Percentiles rank a stretch among this genome's conserved stretches.
These are phyloP conservation scores for Tolypocladium nubicola DNA, from an alignment of 2,329 filamentous ascomycete species.

Conservation along the genomic window DNA sequence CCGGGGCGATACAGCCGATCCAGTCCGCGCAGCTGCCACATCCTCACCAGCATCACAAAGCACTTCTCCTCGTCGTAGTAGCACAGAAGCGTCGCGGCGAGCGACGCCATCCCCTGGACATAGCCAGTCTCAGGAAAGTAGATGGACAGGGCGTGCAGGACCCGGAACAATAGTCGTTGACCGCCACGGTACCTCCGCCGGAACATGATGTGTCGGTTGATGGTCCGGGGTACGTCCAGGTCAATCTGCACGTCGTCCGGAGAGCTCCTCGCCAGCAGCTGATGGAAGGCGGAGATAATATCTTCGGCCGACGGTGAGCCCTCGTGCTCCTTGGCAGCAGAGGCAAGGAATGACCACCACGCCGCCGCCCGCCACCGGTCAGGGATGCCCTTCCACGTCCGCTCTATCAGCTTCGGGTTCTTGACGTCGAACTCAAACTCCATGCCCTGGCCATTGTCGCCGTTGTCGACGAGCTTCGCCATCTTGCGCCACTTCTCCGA, in stretches of 20 bases:
- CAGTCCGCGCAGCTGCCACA: slow-evolving; percentile 84
- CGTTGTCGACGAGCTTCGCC: slow-evolving; percentile 44
- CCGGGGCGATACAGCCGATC: slow-evolving; percentile 75
- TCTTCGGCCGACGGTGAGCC: slow-evolving; percentile 54
- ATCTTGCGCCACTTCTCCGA: slow-evolving; percentile 60
- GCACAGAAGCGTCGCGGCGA: slow-evolving; percentile 85
- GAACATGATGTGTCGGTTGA: slow-evolving; percentile 97
- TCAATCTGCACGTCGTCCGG: slow-evolving; percentile 96
- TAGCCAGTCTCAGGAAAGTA: slow-evolving; percentile 90
- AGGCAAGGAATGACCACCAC: slow-evolving; percentile 85
- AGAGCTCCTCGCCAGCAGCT: slow-evolving; percentile 61
- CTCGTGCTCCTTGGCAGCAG: slow-evolving; percentile 60
- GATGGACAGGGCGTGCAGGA: slow-evolving; percentile 82
- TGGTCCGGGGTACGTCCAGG: slow-evolving; percentile 89
- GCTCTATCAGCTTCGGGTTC: slow-evolving; percentile 75
- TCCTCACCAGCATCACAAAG: slow-evolving; percentile 91
- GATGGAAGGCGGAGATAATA: slow-evolving; percentile 61
- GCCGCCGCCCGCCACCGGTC: slow-evolving; percentile 89
- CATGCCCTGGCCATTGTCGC: slow-evolving; percentile 44
- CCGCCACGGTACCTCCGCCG: slow-evolving; percentile 82
- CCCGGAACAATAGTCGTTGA: slow-evolving; percentile 82
- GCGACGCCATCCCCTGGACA: slow-evolving; percentile 93
- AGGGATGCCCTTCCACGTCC: slow-evolving; percentile 97
- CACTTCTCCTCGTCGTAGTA: slow-evolving; percentile 94
- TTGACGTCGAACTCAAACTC: slow-evolving; percentile 70